Conservation (phyloP, 768 basidiomycete species). For the Macrolepiota dolichaula region DNA sequence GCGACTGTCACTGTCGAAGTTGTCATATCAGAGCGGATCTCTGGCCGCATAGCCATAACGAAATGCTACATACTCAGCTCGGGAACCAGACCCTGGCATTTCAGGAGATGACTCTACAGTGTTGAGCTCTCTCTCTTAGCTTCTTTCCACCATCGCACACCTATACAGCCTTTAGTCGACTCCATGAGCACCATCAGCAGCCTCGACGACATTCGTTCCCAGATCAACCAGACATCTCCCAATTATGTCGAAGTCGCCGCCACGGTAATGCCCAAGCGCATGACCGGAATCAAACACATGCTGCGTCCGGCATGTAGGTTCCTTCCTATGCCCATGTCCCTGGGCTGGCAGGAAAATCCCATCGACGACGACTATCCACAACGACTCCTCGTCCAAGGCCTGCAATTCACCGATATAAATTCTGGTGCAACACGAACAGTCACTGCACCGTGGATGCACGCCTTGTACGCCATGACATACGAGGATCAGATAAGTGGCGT, state of each 20-base stretch:
- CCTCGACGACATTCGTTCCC: background rate
- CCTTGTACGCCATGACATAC: conserved; percentile 3
- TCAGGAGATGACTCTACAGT: too few species aligned
- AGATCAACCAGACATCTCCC: background rate
- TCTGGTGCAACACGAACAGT: conserved; percentile 6
- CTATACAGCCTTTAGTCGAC: background rate
- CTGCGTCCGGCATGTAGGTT: conserved; percentile 9
- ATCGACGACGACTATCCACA: conserved; percentile 11
- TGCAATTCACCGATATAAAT: conserved; percentile 6
- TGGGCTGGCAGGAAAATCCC: conserved; percentile 10
- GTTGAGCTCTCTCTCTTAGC: too few species aligned
- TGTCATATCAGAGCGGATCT: too few species aligned
- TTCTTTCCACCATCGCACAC: background rate
- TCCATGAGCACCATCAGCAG: background rate
- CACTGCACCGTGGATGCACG: conserved; percentile 11
- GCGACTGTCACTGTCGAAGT: background rate
- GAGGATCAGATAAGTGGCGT: conserved; percentile 2
- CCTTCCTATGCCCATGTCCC: conserved; percentile 8
- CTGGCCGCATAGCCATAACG: too few species aligned
- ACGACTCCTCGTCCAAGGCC: background rate
- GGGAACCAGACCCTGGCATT: too few species aligned
- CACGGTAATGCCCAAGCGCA: conserved; percentile 8
- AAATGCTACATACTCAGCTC: too few species aligned
- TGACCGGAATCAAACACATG: conserved; percentile 7
- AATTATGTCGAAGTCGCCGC: conserved; percentile 8